A percentile compares a stretch with the other conserved stretches of the same genome.
These are phyloP conservation scores for Diaporthe ilicicola DNA, from an alignment of 2,329 filamentous ascomycete genomes.

Conservation along the genomic window DNA sequence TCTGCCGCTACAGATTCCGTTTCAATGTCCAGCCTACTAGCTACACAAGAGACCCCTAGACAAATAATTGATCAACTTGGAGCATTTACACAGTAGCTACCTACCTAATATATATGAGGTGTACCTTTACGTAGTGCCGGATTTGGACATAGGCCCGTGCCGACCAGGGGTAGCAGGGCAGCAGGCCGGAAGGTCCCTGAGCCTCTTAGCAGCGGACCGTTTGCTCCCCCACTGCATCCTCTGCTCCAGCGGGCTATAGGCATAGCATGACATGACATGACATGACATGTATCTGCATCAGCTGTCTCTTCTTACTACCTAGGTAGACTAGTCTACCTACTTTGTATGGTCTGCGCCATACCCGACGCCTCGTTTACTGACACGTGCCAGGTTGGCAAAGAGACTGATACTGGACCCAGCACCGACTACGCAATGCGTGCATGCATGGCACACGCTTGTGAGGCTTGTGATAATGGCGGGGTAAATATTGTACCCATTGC, in stretches of 20 bases:
- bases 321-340: too few species aligned
- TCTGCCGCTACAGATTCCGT: not conserved
- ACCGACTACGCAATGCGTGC: not conserved
- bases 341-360: too few species aligned
- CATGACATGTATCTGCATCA: not conserved
- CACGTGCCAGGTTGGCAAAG: not conserved
- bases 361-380: not conserved
- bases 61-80: not conserved
- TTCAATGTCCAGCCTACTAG: too few species aligned
- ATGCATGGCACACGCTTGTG: not conserved
- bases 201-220: not conserved
- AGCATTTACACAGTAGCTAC: not conserved
- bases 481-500: conserved; percentile 16
- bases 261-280: not conserved
- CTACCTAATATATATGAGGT: not conserved
- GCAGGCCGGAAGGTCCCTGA: not conserved
- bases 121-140: not conserved
- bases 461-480: conserved; percentile 22
- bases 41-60: not conserved
- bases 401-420: not conserved
- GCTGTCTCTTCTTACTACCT: not conserved
- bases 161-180: not conserved
- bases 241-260: not conserved
- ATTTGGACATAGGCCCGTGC: not conserved
- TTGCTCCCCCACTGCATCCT: not conserved